phyloP scores from a whole-genome alignment of 176 grass and related monocot genomes.

The Aegilops bicornis region DNA sequence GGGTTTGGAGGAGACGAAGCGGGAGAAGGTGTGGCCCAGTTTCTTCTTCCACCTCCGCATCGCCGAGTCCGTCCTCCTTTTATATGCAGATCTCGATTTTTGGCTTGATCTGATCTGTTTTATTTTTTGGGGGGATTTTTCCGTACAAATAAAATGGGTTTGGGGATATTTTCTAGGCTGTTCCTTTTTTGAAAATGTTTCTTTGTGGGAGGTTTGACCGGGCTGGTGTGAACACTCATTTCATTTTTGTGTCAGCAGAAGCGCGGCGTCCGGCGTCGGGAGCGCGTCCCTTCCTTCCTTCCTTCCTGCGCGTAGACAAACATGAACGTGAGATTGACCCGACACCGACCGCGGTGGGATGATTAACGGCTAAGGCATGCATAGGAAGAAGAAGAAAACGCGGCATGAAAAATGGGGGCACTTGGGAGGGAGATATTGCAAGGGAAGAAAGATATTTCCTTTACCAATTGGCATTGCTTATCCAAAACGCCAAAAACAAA shows the following conservation, averaged over 20 bases:
- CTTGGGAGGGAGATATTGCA: background rate
- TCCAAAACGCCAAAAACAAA: too few species aligned
- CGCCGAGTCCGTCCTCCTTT: background rate
- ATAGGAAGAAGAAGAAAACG: background rate
- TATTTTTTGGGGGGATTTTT: too few species aligned
- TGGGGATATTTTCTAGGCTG: background rate
- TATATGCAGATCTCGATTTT: background rate
- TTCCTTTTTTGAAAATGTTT: background rate
- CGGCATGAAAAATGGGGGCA: background rate
- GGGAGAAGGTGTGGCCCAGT: slow-evolving; percentile 38
- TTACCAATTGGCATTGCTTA: too few species aligned
- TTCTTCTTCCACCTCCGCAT: slow-evolving; percentile 49
- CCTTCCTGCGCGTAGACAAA: slow-evolving; percentile 9
- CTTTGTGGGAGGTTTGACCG: background rate
- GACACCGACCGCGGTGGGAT: background rate
- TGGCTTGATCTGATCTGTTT: background rate
- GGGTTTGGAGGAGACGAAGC: slow-evolving; percentile 25
- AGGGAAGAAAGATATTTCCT: background rate
- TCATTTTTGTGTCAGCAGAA: background rate
- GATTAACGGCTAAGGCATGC: slow-evolving; percentile 1
- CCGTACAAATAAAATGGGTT: background rate
- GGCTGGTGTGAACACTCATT: background rate
- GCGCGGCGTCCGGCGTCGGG: too few species aligned
- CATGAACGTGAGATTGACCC: background rate
- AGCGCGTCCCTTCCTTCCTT: too few species aligned